Base-by-base conservation (phyloP, 768 basidiomycete genomes). In the Pleurotus pulmonarius region DNA sequence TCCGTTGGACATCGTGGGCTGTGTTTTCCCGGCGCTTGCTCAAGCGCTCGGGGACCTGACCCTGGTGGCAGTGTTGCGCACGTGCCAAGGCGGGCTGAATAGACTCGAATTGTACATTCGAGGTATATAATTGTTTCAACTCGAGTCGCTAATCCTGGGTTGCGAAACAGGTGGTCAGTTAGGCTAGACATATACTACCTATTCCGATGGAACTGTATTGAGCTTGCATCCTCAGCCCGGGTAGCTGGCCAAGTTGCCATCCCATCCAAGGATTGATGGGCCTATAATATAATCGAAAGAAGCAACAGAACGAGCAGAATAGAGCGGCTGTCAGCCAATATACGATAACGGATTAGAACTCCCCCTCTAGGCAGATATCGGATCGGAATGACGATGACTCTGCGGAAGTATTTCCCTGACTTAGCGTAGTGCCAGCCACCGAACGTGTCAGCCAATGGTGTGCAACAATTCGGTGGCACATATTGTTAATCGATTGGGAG, bases 1-100 rank as follows among this genome's bases (percentile, higher is more conserved):
- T 26, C 46, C 49, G 44, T 46, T 46, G 18, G 46, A 34, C 51
- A 53, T 53, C 51, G 51, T 41, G 51, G 51, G 51, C 51, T 53
- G 51, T 53, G 51, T 53, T 39, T 39, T 37, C 24, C n/a, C 39
- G 51, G 51, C 51, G 51, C 51, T 53, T 20, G 20, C 12, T 16
- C 40, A 3, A 25, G 51, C 51, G 51, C 51, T 29, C 38, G 16
- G 38, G 29, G 7, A n/a, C 39, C 51, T 41, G 34, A 4, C 37
- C 51, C 39, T 53, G 34, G 51, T 53, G 51, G 51, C 51, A 13
- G 51, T 53, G 39, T 15, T 5, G 8, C 18, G 18, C 39, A 39
- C 51, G 38, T 38, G 51, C 38, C 29, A 34, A 34, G 29, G 3
- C 11, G 29, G n/a, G n/a, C n/a, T n/a, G n/a, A n/a, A n/a, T n/a